Conservation (phyloP, 495 filamentous ascomycete species). For the Penicillium steckii region DNA sequence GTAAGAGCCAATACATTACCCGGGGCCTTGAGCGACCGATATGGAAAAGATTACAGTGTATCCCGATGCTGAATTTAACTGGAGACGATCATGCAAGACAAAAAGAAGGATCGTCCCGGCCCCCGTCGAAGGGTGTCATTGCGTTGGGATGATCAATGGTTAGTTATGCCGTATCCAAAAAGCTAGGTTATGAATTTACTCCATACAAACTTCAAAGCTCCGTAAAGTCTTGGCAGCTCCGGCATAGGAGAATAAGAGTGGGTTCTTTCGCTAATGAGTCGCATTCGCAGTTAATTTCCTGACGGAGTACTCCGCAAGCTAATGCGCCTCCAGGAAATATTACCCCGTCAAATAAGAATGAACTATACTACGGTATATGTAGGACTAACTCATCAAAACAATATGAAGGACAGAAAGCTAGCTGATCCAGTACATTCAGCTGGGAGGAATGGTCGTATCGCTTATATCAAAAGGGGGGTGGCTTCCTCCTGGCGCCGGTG, state of each 20-base stretch:
- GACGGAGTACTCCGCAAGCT: neutral
- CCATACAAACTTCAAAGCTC: neutral
- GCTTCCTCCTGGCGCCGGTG: neutral
- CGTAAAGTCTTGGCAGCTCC: neutral
- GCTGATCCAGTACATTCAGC: too few species aligned
- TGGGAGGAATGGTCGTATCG: neutral
- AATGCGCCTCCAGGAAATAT: neutral
- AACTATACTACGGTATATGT: too few species aligned
- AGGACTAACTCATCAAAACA: too few species aligned
- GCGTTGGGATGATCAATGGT: neutral
- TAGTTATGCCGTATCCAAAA: neutral
- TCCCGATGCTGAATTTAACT: neutral
- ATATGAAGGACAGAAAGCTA: too few species aligned
- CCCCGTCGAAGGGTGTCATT: neutral
- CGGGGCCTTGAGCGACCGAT: neutral
- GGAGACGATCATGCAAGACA: conserved; percentile 1
- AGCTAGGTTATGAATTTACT: neutral
- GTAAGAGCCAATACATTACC: neutral
- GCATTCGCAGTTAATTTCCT: neutral
- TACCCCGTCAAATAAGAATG: neutral
- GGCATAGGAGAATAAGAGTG: too few species aligned
- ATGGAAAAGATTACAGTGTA: neutral
- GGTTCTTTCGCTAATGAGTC: neutral
- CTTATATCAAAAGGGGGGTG: neutral
- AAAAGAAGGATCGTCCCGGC: neutral